Conservation (phyloP, 768 basidiomycete species). For the Naematelia encephala region DNA sequence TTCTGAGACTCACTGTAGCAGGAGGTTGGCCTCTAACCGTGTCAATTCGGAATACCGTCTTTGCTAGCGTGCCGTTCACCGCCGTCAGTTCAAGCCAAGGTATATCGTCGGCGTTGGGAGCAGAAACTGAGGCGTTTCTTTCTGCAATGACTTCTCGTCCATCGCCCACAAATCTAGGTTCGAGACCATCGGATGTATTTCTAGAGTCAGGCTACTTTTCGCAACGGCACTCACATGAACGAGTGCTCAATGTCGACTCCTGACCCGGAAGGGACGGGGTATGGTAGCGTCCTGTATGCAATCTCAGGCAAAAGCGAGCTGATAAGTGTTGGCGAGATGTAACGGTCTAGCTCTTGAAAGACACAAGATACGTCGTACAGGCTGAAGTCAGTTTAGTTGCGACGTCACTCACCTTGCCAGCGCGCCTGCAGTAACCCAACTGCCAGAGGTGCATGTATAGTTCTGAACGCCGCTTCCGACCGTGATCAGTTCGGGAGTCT, state of each 20-base stretch:
- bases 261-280: conserved; percentile 17
- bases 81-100: conserved; percentile 60
- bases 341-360: conserved; percentile 51
- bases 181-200: conserved; percentile 20
- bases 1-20: conserved; percentile 34
- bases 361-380: conserved; percentile 62
- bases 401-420: conserved; percentile 34
- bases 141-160: too few relatives aligned
- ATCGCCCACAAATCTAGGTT: conserved; percentile 31
- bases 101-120: conserved; percentile 52
- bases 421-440: conserved; percentile 34
- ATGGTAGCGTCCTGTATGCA: conserved; percentile 57
- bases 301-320: conserved; percentile 54
- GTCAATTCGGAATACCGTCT: conserved; percentile 57
- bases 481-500: conserved; percentile 18
- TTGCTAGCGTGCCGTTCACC: conserved; percentile 57
- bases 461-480: conserved; percentile 49
- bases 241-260: conserved; percentile 28
- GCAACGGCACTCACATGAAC: conserved; percentile 29
- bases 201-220: conserved; percentile 1
- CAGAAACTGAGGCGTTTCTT: conserved; percentile 14
- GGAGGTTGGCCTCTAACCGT: conserved; percentile 61
- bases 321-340: conserved; percentile 13
- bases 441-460: conserved; percentile 48
- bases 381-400: conserved; percentile 50